phyloP scores from a whole-genome alignment of 352 stramenopile species.

The Plasmopara halstedii region DNA sequence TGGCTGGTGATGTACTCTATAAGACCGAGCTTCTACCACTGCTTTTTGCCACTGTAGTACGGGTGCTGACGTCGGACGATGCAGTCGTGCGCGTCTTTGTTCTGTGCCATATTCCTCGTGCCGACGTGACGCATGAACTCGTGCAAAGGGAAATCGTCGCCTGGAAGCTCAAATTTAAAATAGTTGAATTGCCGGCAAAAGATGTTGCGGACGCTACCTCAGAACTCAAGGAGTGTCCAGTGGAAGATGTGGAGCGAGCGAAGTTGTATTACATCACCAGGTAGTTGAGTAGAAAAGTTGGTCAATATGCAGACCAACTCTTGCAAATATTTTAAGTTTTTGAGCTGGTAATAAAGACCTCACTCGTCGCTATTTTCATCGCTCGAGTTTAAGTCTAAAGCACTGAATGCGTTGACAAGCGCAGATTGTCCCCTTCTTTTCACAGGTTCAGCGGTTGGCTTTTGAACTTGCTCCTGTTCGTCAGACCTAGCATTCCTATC shows the following conservation, averaged over 20 bases:
- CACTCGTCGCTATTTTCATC: constrained; percentile 46
- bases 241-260: constrained; percentile 45
- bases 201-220: constrained; percentile 11
- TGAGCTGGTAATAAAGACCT: not conserved
- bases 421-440: constrained; percentile 10
- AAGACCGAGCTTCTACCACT: constrained; percentile 58
- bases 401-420: constrained; percentile 71
- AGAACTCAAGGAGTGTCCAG: constrained; percentile 41
- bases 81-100: constrained; percentile 25
- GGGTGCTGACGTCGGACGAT: constrained; percentile 17
- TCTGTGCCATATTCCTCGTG: constrained; percentile 67
- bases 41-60: constrained; percentile 48
- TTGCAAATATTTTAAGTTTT: too few species aligned
- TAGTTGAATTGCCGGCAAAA: constrained; percentile 23
- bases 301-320: too few species aligned
- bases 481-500: constrained; percentile 12
- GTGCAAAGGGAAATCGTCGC: constrained; percentile 37
- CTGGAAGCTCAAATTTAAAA: constrained; percentile 33
- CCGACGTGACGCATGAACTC: constrained; percentile 53
- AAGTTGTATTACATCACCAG: constrained; percentile 54
- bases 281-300: constrained; percentile 5
- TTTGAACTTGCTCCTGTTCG: constrained; percentile 17
- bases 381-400: constrained; percentile 85
- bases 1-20: constrained; percentile 76
- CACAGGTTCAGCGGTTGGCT: constrained; percentile 6